A percentile compares a stretch with the other conserved stretches of the same genome.
phyloP scores from a whole-genome alignment of 441 rosid species.

The Hura crepitans region DNA sequence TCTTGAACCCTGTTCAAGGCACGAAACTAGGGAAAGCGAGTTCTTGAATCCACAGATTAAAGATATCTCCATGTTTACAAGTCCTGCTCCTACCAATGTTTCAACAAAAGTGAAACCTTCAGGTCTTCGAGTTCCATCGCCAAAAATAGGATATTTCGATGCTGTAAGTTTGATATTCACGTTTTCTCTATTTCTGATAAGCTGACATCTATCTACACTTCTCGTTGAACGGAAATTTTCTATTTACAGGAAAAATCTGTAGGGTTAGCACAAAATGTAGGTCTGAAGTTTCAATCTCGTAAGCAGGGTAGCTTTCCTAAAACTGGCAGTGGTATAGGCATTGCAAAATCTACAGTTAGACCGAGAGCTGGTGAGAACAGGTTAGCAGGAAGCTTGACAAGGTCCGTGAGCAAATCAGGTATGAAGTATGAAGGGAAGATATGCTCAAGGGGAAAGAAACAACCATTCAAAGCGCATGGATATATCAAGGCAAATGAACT shows the following conservation, averaged over 20 bases:
- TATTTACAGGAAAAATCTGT: conserved; percentile 26
- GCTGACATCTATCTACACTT: neutral
- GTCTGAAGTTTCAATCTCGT: conserved; percentile 28
- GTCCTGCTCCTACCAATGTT: conserved; percentile 14
- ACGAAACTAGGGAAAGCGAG: conserved; percentile 22
- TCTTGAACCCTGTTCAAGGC: conserved; percentile 24
- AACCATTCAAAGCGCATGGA: conserved; percentile 11
- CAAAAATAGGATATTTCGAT: conserved; percentile 92
- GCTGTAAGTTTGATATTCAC: conserved; percentile 49
- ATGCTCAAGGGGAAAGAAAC: conserved; percentile 18
- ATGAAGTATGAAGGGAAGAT: conserved; percentile 11
- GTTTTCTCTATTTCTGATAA: neutral
- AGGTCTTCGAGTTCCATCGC: conserved; percentile 86
- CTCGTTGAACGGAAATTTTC: neutral
- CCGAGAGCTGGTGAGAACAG: conserved; percentile 23
- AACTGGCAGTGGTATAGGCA: conserved; percentile 1
- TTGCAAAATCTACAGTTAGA: conserved; percentile 19
- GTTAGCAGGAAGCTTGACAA: conserved; percentile 9
- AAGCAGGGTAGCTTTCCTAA: conserved; percentile 11
- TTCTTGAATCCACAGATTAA: conserved; percentile 3
- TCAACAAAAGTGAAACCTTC: conserved; percentile 45
- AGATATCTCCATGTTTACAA: conserved; percentile 7
- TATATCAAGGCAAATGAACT: neutral
- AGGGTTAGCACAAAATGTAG: conserved; percentile 23
- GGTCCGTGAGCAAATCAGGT: conserved; percentile 5